Percentiles rank a stretch among this genome's conserved stretches.
Evolutionary conservation across 179 eudicot species (phyloP).

Genomic region (Actinidia arguta): DNA sequence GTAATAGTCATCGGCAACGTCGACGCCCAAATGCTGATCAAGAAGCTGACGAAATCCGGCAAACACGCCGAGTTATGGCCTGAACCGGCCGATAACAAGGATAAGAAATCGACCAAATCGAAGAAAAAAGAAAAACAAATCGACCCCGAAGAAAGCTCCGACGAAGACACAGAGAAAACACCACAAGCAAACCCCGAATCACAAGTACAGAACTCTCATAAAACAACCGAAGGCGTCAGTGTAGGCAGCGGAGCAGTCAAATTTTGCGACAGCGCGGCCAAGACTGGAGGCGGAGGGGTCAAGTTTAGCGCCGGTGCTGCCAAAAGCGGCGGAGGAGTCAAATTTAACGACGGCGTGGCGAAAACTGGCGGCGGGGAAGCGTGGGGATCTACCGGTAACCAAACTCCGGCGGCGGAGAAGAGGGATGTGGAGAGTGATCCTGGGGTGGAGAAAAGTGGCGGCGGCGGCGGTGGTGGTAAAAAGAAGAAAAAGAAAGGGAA

Average conservation of each 20-base stretch:
- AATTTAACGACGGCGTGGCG: not conserved
- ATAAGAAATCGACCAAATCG: constrained; percentile 17
- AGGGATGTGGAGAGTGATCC: constrained; percentile 16
- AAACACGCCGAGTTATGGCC: constrained; percentile 77
- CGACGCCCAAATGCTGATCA: constrained; percentile 48
- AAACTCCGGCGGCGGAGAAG: constrained; percentile 27
- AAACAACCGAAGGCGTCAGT: not conserved
- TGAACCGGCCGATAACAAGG: constrained; percentile 17
- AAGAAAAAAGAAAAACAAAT: constrained; percentile 25
- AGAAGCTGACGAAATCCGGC: constrained; percentile 66
- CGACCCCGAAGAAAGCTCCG: not conserved
- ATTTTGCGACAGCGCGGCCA: not conserved
- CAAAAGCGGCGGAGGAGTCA: not conserved
- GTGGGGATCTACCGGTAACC: constrained; percentile 23
- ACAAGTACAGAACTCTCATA: not conserved
- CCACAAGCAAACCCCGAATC: not conserved
- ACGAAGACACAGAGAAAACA: constrained; percentile 1
- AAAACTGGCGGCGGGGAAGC: not conserved
- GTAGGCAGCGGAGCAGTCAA: not conserved
- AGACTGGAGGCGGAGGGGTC: not conserved
- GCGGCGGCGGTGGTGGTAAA: constrained; percentile 38
- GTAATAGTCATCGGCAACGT: constrained; percentile 63
- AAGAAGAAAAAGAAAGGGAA: constrained; percentile 72
- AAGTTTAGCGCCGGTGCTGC: not conserved
- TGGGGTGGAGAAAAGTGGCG: constrained; percentile 19